Evolutionary conservation across 2,329 filamentous ascomycete genomes (phyloP).

Genomic region (Hysterium pulicare): DNA sequence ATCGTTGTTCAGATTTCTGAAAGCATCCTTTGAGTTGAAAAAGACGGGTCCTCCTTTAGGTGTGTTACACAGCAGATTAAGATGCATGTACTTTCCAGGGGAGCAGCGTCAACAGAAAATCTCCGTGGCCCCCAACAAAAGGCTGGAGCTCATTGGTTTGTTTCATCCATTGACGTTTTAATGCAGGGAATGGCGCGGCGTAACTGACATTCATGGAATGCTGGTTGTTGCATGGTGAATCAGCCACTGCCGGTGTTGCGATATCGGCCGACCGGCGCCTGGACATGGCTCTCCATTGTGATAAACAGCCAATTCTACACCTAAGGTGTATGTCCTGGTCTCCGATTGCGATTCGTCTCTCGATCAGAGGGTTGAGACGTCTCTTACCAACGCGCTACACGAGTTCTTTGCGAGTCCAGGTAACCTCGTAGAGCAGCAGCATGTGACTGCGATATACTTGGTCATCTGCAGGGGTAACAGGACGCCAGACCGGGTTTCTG

Average conservation of each 20-base stretch:
- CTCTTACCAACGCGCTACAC: conserved; percentile 1
- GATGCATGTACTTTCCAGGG: neutral
- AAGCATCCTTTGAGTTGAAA: neutral
- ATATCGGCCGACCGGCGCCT: conserved; percentile 1
- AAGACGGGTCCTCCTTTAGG: neutral
- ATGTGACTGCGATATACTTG: conserved; percentile 1
- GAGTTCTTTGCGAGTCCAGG: neutral
- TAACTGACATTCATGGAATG: neutral
- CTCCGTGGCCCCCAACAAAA: neutral
- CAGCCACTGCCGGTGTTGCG: neutral
- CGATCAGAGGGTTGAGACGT: too few relatives aligned
- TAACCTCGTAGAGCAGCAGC: neutral
- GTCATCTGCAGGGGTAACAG: neutral
- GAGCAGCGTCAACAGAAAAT: neutral
- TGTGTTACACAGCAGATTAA: neutral
- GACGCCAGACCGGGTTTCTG: conserved; percentile 1
- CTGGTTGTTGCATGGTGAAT: neutral
- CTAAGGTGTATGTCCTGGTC: neutral
- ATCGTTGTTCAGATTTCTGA: neutral
- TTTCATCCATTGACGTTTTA: neutral
- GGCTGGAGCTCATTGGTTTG: neutral
- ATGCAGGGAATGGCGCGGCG: neutral
- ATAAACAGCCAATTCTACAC: neutral
- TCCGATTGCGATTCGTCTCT: neutral
- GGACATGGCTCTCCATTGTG: neutral